Evolutionary conservation across 352 stramenopile genomes (phyloP), one percentile per base, ranked within the genome.

Genomic region (Globisporangium paddicum): DNA sequence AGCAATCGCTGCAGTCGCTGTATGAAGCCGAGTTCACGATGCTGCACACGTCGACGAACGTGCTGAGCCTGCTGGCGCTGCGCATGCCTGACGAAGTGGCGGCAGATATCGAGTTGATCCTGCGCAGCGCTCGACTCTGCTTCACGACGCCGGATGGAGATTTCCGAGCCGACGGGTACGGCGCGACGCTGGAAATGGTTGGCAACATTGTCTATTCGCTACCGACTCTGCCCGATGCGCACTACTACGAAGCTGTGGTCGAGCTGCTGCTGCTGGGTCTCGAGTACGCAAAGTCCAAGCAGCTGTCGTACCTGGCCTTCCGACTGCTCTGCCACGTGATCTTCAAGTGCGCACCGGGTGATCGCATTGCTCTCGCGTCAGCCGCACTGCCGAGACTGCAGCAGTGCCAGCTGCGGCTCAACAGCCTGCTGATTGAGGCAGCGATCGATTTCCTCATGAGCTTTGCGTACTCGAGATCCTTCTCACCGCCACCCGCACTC

Each of bases 361-460:
- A 90, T 46, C 75, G 82, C 6, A 60, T 78, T 2, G 23, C 50
- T 9, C 67, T 95, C 26, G 83, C 83, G 4, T 51, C 64, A 6
- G 51, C 69, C 6, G 75, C 77, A 10, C 64, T 93, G 53, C 83
- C 83, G 34, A 66, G 66, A 0, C 55, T 95, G n/a, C 68, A 83
- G 35, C 69, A 84, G 28, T 74, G 60, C 28, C 55, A 68, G 10
- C 44, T 61, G 54, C 65, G 65, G 0, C 64, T 67, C 1, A 81
- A 84, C 44, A 77, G 60, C 35, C 52, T 83, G 50, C 55, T 95
- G 23, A 61, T 77, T 7, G 81, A 95, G 55, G 68, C 77, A 7
- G 81, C 81, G 14, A 72, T 95, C 9, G 86, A 95, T 48, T 92
- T 90, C 44, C 62, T 95, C 21, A 84, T 90, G 77, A 88, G 70